Percentiles rank a stretch among this genome's conserved stretches.
phyloP scores from a whole-genome alignment of 169 alveolate genomes.

The Besnoitia besnoiti region DNA sequence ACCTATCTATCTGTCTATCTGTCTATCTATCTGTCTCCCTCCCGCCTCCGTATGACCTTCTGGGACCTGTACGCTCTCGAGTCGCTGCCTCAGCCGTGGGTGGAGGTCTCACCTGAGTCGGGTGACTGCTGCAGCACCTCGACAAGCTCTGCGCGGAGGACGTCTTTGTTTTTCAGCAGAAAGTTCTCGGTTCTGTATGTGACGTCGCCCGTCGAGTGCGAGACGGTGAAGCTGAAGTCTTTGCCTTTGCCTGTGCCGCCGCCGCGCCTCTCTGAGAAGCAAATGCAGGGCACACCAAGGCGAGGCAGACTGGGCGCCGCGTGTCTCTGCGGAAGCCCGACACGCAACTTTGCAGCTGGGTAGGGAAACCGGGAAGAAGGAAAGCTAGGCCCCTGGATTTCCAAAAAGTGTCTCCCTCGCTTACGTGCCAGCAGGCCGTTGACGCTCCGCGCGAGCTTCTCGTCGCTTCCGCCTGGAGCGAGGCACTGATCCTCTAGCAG shows the following conservation, averaged over 20 bases:
- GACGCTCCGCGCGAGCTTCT: neutral
- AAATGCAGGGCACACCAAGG: constrained; percentile 80
- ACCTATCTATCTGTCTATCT: too few species aligned
- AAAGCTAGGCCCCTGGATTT: too few species aligned
- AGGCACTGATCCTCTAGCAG: constrained; percentile 88
- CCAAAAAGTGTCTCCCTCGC: too few species aligned
- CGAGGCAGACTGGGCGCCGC: too few species aligned
- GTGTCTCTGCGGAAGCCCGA: too few species aligned
- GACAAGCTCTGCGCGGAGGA: constrained; percentile 84
- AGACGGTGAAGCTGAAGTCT: constrained; percentile 79
- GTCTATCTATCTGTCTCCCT: too few species aligned
- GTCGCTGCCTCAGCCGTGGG: too few species aligned
- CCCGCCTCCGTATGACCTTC: too few species aligned
- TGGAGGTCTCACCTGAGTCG: constrained; percentile 66
- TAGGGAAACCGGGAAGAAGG: too few species aligned
- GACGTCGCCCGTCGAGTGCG: constrained; percentile 87
- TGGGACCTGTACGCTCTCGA: too few species aligned
- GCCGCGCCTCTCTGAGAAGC: constrained; percentile 78
- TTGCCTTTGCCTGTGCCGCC: constrained; percentile 80
- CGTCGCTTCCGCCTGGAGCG: constrained; percentile 85
- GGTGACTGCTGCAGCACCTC: constrained; percentile 56
- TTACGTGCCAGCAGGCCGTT: too few species aligned
- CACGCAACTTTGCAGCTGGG: too few species aligned
- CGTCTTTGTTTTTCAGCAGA: constrained; percentile 85
- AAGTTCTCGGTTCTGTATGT: constrained; percentile 82